Base-by-base conservation (phyloP, 2,329 filamentous ascomycete genomes). In the Diaporthe ampelina region DNA sequence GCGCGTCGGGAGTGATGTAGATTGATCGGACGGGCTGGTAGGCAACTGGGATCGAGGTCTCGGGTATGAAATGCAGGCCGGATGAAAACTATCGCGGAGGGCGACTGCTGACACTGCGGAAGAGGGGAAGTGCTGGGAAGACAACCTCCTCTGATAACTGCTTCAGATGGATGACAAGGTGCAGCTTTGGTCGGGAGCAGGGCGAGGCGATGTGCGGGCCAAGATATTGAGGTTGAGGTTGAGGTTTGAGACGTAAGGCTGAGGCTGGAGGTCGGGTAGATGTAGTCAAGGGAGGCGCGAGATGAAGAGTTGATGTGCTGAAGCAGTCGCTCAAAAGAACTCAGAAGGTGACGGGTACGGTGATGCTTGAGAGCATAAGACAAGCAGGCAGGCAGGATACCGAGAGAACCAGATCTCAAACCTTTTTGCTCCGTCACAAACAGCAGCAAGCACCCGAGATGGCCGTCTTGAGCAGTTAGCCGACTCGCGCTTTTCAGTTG, bases 1-100 rank as follows among this genome's bases (percentile, higher is more conserved):
- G 85, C 83, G 85, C 83, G 82, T 84, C 84, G 84, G 85, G 82
- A 81, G 82, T 79, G 82, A 45, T 32, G 57, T 56, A 54, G 75
- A 73, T 74, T 76, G 75, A 73, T 65, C 48, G 70, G 73, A 75
- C 78, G 77, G 76, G 72, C 56, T 61, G 68, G 40, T 52, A 58
- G 63, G 63, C 63, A 68, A 58, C 45, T 72, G 59, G 67, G 72
- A 69, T 72, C 69, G 74, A 74, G 68, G 72, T 73, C 74, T 72
- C 73, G 61, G 74, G 59, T 57, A 59, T 65, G 74, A 63, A 75
- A 40, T 50, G 63, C 58, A 32, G 43, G 45, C 67, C 74, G 56
- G 54, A 52, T 67, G 35, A 71, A 40, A 32, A 57, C 61, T 69
- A 73, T 75, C 72, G 74, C 74, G 52, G 24, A 68, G 72, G 70